Evolutionary conservation across 768 basidiomycete species (phyloP).

Genomic region (Terana coerulea): DNA sequence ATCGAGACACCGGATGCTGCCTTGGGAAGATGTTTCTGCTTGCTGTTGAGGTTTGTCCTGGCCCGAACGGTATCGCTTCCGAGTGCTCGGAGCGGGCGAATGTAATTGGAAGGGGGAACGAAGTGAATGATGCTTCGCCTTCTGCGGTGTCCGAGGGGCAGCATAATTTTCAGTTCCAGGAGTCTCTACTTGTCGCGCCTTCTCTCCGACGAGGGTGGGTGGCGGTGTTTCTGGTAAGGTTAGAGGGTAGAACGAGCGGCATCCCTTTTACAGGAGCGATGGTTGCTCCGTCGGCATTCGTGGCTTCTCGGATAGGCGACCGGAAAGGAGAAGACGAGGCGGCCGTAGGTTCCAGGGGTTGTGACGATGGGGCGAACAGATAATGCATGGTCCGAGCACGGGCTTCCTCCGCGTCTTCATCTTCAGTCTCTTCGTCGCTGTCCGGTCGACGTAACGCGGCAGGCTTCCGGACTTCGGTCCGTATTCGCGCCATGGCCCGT

Average conservation of each 20-base stretch:
- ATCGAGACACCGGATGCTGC: background rate
- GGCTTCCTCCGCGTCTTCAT: slow-evolving; percentile 41
- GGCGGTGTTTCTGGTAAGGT: no score
- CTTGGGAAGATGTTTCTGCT: background rate
- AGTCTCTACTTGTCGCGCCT: background rate
- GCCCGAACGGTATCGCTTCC: background rate
- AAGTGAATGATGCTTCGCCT: background rate
- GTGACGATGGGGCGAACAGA: slow-evolving; percentile 34
- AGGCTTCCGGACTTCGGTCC: background rate
- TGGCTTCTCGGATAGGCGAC: background rate
- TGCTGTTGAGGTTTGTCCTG: background rate
- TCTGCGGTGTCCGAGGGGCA: background rate
- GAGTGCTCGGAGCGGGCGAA: background rate
- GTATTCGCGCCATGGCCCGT: slow-evolving; percentile 16
- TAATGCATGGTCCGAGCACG: slow-evolving; percentile 52
- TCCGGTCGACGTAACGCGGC: slow-evolving; percentile 24
- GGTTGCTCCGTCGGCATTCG: background rate
- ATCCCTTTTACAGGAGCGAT: no score
- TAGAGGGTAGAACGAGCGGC: no score
- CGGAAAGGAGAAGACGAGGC: no score
- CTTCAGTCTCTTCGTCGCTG: slow-evolving; percentile 42
- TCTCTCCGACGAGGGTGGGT: background rate
- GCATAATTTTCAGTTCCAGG: no score
- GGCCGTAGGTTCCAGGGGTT: background rate
- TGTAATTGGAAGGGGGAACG: slow-evolving; percentile 2